These are phyloP conservation scores for Camelina neglecta DNA, from an alignment of 345 rosid species.

Conservation along the genomic window DNA sequence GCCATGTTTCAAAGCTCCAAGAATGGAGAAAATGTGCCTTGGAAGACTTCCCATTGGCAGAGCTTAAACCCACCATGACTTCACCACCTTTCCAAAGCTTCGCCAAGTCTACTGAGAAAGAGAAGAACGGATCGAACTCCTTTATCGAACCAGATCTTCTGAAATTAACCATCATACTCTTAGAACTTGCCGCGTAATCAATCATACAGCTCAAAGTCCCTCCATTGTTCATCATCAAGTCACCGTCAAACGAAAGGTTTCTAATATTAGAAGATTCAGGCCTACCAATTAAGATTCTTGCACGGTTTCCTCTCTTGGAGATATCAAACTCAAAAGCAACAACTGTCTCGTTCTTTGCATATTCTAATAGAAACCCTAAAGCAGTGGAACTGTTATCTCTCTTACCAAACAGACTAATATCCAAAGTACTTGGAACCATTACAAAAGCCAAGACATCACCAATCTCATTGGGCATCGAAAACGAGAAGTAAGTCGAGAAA, in stretches of 20 bases:
- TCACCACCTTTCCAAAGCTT: constrained; percentile 55
- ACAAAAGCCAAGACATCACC: constrained; percentile 64
- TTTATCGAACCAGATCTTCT: constrained; percentile 58
- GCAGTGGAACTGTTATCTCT: constrained; percentile 43
- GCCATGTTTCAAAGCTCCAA: constrained; percentile 67
- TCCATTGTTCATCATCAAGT: constrained; percentile 49
- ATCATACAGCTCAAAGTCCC: constrained; percentile 74
- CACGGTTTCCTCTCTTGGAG: constrained; percentile 47
- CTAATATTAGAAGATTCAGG: constrained; percentile 54
- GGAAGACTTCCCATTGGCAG: constrained; percentile 61
- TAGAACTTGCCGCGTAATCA: constrained; percentile 69
- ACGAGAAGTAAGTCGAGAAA: constrained; percentile 76
- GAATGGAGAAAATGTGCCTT: constrained; percentile 59
- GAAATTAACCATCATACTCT: constrained; percentile 67
- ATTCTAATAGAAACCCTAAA: constrained; percentile 25
- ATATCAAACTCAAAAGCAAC: constrained; percentile 60
- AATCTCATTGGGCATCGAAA: constrained; percentile 54
- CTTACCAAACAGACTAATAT: constrained; percentile 49
- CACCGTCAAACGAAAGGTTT: constrained; percentile 45
- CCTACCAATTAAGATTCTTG: constrained; percentile 64
- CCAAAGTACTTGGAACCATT: constrained; percentile 58
- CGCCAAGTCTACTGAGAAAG: constrained; percentile 58
- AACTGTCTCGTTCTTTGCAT: constrained; percentile 27
- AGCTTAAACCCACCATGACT: constrained; percentile 66
- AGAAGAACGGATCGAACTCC: constrained; percentile 64